These are phyloP conservation scores for Osmanthus fragrans DNA, from an alignment of 257 asterid genomes.

Conservation along the genomic window DNA sequence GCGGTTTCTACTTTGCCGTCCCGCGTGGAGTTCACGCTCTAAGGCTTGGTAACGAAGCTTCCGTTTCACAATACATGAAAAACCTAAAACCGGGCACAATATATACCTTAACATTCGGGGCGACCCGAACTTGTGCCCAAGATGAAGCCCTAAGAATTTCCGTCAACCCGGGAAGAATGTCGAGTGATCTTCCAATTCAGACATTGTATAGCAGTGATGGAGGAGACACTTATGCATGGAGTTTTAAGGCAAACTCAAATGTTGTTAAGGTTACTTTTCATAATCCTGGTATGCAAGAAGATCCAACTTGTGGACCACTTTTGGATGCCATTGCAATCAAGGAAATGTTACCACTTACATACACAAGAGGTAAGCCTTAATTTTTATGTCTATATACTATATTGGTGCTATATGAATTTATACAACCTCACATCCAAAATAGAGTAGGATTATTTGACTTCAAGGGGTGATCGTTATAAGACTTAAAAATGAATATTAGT, in stretches of 20 bases:
- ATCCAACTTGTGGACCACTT: conserved; percentile 78
- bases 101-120: conserved; percentile 63
- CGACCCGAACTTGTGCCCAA: conserved; percentile 81
- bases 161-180: conserved; percentile 45
- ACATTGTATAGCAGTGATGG: conserved; percentile 71
- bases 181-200: conserved; percentile 65
- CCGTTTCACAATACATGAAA: conserved; percentile 51
- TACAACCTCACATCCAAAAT: no score
- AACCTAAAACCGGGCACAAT: conserved; percentile 35
- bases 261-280: conserved; percentile 61
- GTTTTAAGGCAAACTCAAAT: conserved; percentile 55
- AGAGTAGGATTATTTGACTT: no score
- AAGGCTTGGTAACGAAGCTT: conserved; percentile 75
- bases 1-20: conserved; percentile 59
- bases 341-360: conserved; percentile 44
- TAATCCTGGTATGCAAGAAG: conserved; percentile 75
- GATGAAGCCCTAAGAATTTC: conserved; percentile 64
- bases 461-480: no score
- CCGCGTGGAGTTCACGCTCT: conserved; percentile 76
- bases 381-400: neutral
- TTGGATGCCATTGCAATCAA: conserved; percentile 77
- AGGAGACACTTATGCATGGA: conserved; percentile 84
- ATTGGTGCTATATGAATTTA: no score
- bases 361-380: conserved; percentile 41
- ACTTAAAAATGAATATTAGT: no score